A percentile compares a stretch with the other conserved stretches of the same genome.
Conservation (phyloP, 768 basidiomycete species). For the Leccinum uliginosum region DNA sequence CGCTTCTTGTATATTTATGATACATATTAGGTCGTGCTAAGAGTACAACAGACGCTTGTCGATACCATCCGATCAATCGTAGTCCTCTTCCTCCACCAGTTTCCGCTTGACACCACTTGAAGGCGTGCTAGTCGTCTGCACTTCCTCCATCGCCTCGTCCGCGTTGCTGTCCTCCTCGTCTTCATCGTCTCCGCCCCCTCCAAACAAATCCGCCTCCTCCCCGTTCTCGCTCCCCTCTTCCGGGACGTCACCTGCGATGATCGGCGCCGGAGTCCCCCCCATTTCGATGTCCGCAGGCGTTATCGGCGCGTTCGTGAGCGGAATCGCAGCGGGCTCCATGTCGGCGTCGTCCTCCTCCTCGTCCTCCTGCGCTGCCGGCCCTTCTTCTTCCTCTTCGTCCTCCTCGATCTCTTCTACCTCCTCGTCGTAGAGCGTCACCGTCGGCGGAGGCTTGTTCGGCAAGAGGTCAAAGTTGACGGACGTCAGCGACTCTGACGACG, state of each 20-base stretch:
- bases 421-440: slow-evolving; percentile 70
- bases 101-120: slow-evolving; percentile 72
- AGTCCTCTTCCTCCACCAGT: slow-evolving; percentile 83
- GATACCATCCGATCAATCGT: slow-evolving; percentile 46
- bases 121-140: slow-evolving; percentile 49
- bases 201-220: slow-evolving; percentile 74
- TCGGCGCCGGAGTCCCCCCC: slow-evolving; percentile 31
- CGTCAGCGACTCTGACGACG: slow-evolving; percentile 62
- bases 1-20: slow-evolving; percentile 26
- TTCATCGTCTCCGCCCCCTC: slow-evolving; percentile 66
- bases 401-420: slow-evolving; percentile 76
- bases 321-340: slow-evolving; percentile 63
- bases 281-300: slow-evolving; percentile 68
- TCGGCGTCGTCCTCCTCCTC: slow-evolving; percentile 50
- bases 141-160: slow-evolving; percentile 76
- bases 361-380: slow-evolving; percentile 46
- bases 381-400: slow-evolving; percentile 28
- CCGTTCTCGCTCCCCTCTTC: slow-evolving; percentile 70
- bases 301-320: slow-evolving; percentile 29
- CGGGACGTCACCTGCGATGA: slow-evolving; percentile 32
- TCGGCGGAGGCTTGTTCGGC: slow-evolving; percentile 80
- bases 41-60: slow-evolving; percentile 7
- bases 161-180: slow-evolving; percentile 52
- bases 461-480: slow-evolving; percentile 83
- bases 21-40: slow-evolving; percentile 26